Conservation (phyloP, 345 rosid genomes). For the Durio zibethinus region DNA sequence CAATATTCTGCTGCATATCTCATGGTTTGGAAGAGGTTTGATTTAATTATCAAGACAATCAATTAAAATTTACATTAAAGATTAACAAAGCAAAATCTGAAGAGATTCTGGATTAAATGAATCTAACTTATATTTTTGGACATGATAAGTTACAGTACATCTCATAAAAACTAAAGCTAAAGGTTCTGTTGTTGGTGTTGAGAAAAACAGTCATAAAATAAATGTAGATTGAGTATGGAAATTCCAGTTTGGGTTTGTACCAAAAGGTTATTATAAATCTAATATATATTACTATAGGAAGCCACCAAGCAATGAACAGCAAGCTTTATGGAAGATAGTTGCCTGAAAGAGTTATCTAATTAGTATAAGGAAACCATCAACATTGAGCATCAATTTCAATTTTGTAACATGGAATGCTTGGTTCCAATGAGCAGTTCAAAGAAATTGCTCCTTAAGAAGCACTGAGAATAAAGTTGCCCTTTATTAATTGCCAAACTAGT, state of each 20-base stretch:
- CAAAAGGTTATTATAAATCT: too few species aligned
- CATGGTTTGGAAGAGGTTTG: background rate
- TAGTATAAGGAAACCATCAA: conserved; percentile 9
- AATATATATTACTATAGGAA: too few species aligned
- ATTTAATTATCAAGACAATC: too few species aligned
- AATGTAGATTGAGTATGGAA: too few species aligned
- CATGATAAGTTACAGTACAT: background rate
- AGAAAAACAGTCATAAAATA: too few species aligned
- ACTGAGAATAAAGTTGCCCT: conserved; percentile 12
- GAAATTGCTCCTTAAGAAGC: background rate
- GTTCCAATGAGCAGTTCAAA: background rate
- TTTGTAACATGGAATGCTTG: background rate
- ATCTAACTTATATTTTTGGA: too few species aligned
- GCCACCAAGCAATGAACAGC: background rate
- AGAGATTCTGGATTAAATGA: too few species aligned
- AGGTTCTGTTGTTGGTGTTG: background rate
- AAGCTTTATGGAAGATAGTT: background rate
- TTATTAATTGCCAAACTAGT: conserved; percentile 10
- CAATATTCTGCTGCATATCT: background rate
- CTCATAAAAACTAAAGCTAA: background rate
- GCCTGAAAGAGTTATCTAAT: background rate
- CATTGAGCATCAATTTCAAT: background rate
- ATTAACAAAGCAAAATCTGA: background rate
- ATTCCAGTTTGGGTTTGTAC: too few species aligned
- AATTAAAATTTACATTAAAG: too few species aligned